Evolutionary conservation across 345 rosid species (phyloP), one percentile per base, ranked within the genome.

Genomic region (Camelina sativa): DNA sequence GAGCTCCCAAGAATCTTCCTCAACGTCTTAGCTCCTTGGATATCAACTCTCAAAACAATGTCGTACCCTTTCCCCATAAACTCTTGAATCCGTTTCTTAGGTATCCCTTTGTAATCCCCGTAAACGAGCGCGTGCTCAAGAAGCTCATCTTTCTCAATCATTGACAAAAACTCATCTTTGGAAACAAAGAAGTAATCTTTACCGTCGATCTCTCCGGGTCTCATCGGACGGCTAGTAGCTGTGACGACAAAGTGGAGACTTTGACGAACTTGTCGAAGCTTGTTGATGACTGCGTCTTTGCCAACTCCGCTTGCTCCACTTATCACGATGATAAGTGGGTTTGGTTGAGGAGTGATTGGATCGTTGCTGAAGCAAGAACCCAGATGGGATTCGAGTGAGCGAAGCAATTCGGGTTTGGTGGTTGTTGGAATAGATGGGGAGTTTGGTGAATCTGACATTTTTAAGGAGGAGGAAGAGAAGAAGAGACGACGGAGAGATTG

Each of bases 251-350:
- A 91, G 69, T 84, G 93, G 57, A 91, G 83, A 47, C 79, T 79
- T 15, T 84, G 75, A 9, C 93, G 75, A 0, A 68, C 76, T 67
- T 89, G 86, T 56, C 85, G 81, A 62, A 91, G 82, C 25, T 80
- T 82, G 50, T 65, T 85, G 65, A 91, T 91, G 40, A 91, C 88
- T 4, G 97, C 88, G 50, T 91, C 97, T 79, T 91, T 91, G 7
- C 97, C 97, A 4, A 88, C 97, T 30, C 96, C 97, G 50, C 97
- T 91, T 0, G 97, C 90, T 12, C 97, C 96, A 30, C 96, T 86
- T 3, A 89, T 84, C 16, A 91, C 96, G 25, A 91, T 75, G 76
- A 91, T 62, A 58, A 89, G 61, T 46, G 96, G 93, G 23, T 73
- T 82, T 10, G 91, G 87, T 12, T 66, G 17, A 22, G 89, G 91